Conservation (phyloP, 225 moss, liverwort and hornwort genomes). For the Thuidium tamariscinum region DNA sequence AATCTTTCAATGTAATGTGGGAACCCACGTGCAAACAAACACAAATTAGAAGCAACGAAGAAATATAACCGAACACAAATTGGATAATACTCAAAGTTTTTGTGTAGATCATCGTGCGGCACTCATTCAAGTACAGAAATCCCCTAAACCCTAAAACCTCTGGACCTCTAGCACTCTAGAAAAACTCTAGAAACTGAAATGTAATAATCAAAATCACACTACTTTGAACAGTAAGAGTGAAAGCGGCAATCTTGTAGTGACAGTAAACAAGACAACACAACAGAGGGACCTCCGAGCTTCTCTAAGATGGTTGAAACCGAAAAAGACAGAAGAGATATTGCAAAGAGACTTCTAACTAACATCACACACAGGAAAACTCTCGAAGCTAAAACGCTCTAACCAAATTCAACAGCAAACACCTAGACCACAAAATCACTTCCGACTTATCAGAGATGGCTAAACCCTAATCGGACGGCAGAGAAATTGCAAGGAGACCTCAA, state of each 20-base stretch:
- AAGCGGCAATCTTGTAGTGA: neutral
- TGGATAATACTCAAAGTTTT: neutral
- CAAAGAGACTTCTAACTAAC: neutral
- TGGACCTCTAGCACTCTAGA: neutral
- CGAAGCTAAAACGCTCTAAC: neutral
- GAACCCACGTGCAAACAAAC: neutral
- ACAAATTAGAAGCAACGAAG: neutral
- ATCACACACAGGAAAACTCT: neutral
- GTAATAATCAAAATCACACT: neutral
- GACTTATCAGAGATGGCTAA: neutral
- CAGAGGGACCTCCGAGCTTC: too few relatives aligned
- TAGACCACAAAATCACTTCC: neutral
- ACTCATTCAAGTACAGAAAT: neutral
- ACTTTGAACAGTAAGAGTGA: neutral
- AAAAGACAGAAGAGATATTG: neutral
- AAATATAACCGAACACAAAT: neutral
- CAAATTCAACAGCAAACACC: neutral
- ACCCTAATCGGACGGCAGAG: neutral
- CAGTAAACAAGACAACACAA: neutral
- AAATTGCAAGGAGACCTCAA: neutral
- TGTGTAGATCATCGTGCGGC: neutral
- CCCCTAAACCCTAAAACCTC: neutral
- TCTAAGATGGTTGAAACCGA: neutral
- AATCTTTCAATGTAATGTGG: neutral
- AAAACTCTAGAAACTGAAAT: neutral